A percentile compares a stretch with the other conserved stretches of the same genome.
Evolutionary conservation across 441 rosid species (phyloP).

Genomic region (Eutrema salsugineum): DNA sequence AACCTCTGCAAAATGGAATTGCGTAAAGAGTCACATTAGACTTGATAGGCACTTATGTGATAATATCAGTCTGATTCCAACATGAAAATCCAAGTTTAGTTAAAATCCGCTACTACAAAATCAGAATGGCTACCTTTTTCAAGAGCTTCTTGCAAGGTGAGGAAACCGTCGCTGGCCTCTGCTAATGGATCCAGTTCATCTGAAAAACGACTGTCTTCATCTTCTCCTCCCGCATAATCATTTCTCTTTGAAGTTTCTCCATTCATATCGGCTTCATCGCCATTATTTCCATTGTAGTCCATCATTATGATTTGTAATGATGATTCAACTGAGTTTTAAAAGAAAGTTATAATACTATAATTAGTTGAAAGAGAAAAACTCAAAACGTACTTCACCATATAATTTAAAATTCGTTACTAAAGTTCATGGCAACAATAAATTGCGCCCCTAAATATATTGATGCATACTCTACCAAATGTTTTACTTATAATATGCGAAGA

Average conservation of each 20-base stretch:
- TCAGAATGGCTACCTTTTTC: slow-evolving; percentile 53
- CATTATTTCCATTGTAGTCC: slow-evolving; percentile 45
- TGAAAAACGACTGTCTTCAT: slow-evolving; percentile 38
- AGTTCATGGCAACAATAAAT: too few species aligned
- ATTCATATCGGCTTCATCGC: slow-evolving; percentile 34
- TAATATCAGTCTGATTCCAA: neutral
- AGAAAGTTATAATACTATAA: too few species aligned
- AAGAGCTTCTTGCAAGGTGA: slow-evolving; percentile 66
- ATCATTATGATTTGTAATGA: too few species aligned
- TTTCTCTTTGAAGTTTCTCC: slow-evolving; percentile 44
- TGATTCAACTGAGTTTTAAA: too few species aligned
- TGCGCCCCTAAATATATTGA: too few species aligned
- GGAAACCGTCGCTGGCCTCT: slow-evolving; percentile 50
- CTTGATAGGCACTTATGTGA: neutral
- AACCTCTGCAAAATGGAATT: slow-evolving; percentile 56
- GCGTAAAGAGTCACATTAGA: neutral
- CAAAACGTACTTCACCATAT: too few species aligned
- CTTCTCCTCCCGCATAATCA: slow-evolving; percentile 33
- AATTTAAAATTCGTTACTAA: too few species aligned
- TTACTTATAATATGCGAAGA: neutral
- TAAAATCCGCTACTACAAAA: neutral
- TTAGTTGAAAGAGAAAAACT: too few species aligned
- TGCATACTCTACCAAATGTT: too few species aligned
- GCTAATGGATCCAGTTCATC: slow-evolving; percentile 50
- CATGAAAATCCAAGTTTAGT: slow-evolving; percentile 5